phyloP scores from a whole-genome alignment of 305 asterid genomes.

The Fraxinus paxiana region DNA sequence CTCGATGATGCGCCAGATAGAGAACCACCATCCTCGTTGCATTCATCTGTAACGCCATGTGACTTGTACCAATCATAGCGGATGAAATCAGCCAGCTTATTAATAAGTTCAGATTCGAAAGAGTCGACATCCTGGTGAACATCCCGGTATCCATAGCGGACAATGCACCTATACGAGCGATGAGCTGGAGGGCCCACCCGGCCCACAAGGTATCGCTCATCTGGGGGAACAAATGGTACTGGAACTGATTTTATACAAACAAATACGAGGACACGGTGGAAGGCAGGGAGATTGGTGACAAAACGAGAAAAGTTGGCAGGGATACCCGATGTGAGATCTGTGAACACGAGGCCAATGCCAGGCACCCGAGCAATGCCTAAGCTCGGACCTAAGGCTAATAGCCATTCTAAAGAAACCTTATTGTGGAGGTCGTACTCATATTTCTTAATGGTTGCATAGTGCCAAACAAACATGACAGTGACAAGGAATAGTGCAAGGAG shows the following conservation, averaged over 20 bases:
- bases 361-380: constrained; percentile 92
- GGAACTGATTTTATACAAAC: constrained; percentile 89
- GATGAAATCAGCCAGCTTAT: constrained; percentile 62
- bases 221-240: constrained; percentile 76
- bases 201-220: constrained; percentile 81
- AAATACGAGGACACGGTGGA: constrained; percentile 78
- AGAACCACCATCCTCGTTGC: constrained; percentile 41
- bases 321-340: constrained; percentile 86
- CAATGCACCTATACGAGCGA: constrained; percentile 85
- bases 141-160: constrained; percentile 88
- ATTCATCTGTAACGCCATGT: constrained; percentile 25
- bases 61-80: constrained; percentile 65
- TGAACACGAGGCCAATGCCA: constrained; percentile 84
- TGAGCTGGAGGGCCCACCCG: constrained; percentile 85
- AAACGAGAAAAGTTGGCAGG: constrained; percentile 94
- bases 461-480: constrained; percentile 91
- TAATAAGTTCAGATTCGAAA: constrained; percentile 65
- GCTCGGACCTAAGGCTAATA: constrained; percentile 86
- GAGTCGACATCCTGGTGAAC: constrained; percentile 94
- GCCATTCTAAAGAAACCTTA: constrained; percentile 89
- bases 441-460: constrained; percentile 73
- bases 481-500: constrained; percentile 90
- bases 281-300: constrained; percentile 93
- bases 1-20: constrained; percentile 47
- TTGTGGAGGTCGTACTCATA: constrained; percentile 90